Evolutionary conservation across 345 rosid species (phyloP).

Genomic region (Corchorus capsularis): DNA sequence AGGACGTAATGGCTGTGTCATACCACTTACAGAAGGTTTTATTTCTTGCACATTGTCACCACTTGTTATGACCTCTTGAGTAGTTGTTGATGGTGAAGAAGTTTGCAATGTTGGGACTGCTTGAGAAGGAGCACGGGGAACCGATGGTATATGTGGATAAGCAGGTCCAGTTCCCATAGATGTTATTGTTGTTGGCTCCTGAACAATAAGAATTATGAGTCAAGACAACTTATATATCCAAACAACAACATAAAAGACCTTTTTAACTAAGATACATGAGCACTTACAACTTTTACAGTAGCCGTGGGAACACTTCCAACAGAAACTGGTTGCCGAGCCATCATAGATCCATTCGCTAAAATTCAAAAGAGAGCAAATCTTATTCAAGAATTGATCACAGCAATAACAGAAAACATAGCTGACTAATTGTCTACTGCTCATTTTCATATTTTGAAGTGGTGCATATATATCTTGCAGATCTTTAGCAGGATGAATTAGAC

Average conservation of each 20-base stretch:
- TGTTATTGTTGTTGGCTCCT: constrained; percentile 90
- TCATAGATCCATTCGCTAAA: constrained; percentile 66
- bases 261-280: constrained; percentile 19
- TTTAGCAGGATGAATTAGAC: not conserved
- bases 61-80: constrained; percentile 71
- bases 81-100: constrained; percentile 73
- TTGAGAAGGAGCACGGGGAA: constrained; percentile 76
- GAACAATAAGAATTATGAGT: constrained; percentile 25
- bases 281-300: constrained; percentile 90
- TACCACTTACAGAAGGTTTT: constrained; percentile 76
- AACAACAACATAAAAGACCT: constrained; percentile 16
- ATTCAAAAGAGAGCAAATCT: constrained; percentile 25
- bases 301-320: constrained; percentile 73
- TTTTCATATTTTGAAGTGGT: not conserved
- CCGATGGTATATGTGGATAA: constrained; percentile 72
- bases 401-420: not conserved
- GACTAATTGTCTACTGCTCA: constrained; percentile 5
- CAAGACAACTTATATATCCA: constrained; percentile 17
- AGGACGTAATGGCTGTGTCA: constrained; percentile 69
- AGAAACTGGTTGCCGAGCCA: constrained; percentile 68
- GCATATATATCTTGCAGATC: not conserved
- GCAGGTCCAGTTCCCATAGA: constrained; percentile 64
- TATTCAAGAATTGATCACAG: constrained; percentile 10
- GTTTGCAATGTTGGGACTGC: constrained; percentile 71
- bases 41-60: constrained; percentile 65